Evolutionary conservation across 345 rosid genomes (phyloP).

Genomic region (Moricandia moricandioides): DNA sequence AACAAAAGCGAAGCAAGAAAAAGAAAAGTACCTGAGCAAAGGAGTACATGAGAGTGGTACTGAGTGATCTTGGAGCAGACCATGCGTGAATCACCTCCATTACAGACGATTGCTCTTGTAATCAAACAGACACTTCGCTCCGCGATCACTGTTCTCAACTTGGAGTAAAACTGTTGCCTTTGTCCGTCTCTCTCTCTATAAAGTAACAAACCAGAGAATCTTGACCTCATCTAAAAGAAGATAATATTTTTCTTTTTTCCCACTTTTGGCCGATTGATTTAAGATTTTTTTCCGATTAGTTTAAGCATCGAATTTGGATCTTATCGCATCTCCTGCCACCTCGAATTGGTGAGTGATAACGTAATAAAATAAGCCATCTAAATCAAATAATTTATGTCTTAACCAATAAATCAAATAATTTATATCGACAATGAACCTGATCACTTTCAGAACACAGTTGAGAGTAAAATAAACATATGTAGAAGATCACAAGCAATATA

Average conservation of each 20-base stretch:
- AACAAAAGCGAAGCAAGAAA: not conserved
- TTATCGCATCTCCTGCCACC: constrained; percentile 22
- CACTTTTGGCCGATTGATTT: not conserved
- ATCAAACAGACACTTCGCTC: constrained; percentile 1
- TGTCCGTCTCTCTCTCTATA: not conserved
- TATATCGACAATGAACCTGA: not conserved
- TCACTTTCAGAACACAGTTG: not conserved
- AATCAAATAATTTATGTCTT: not conserved
- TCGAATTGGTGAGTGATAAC: constrained; percentile 16
- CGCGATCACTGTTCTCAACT: constrained; percentile 10
- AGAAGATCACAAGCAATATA: not conserved
- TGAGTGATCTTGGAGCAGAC: constrained; percentile 91
- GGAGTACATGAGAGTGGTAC: constrained; percentile 78
- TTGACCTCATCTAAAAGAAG: not conserved
- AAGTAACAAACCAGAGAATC: constrained; percentile 3
- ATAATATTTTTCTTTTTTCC: too few species aligned
- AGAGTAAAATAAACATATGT: not conserved
- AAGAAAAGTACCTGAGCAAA: constrained; percentile 63
- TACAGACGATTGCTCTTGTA: not conserved
- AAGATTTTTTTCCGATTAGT: not conserved
- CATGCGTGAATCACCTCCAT: constrained; percentile 77
- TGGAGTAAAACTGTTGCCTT: not conserved
- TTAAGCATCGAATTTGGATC: not conserved
- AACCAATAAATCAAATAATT: not conserved
- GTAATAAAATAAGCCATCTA: not conserved